These are phyloP conservation scores for Camelina hispida DNA, from an alignment of 345 rosid species.

Conservation along the genomic window DNA sequence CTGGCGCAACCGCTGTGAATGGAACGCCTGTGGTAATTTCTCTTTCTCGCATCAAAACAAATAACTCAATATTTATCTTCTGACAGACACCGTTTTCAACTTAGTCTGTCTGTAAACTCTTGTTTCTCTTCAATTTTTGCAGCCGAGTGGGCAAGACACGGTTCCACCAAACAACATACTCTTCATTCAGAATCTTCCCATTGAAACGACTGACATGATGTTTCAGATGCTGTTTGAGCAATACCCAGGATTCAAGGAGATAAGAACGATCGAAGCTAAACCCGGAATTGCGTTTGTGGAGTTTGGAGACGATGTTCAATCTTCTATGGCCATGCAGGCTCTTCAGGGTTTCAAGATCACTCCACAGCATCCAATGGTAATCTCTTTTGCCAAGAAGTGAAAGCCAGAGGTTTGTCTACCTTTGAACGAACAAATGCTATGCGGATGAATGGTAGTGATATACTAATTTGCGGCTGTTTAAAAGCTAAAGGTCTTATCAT, in stretches of 20 bases:
- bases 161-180: constrained; percentile 77
- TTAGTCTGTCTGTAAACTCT: neutral
- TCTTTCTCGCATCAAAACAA: neutral
- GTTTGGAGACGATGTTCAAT: constrained; percentile 79
- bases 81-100: neutral
- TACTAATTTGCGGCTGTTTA: constrained; percentile 9
- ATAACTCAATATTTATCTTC: neutral
- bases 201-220: constrained; percentile 77
- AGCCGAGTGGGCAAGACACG: constrained; percentile 60
- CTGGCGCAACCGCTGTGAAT: constrained; percentile 57
- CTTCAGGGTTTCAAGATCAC: constrained; percentile 90
- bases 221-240: constrained; percentile 77
- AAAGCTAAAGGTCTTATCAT: neutral
- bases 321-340: constrained; percentile 80
- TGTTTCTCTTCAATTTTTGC: neutral
- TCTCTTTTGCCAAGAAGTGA: constrained; percentile 39
- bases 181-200: constrained; percentile 85
- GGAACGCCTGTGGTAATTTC: constrained; percentile 63
- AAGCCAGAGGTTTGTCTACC: constrained; percentile 9
- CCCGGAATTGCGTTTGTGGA: constrained; percentile 93
- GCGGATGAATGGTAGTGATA: constrained; percentile 20
- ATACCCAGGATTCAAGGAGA: constrained; percentile 86
- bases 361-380: constrained; percentile 54
- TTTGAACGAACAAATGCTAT: constrained; percentile 11
- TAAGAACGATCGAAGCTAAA: constrained; percentile 82